Base-by-base conservation (phyloP, 1,284 basidiomycete species). In the Rhodofomes roseus region DNA sequence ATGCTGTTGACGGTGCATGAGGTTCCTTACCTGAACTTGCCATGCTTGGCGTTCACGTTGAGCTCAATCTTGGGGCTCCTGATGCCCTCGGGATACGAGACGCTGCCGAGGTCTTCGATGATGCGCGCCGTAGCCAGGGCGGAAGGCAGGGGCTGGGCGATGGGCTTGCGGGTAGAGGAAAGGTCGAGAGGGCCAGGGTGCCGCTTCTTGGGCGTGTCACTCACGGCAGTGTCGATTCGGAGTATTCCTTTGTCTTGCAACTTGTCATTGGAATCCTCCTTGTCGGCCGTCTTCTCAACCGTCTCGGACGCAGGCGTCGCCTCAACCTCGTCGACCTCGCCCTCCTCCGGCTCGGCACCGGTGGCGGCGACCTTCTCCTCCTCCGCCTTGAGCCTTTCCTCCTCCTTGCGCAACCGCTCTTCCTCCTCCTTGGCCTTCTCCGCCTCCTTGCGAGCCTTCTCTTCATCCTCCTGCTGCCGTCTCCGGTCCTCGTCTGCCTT, bases 71-170 rank as follows among this genome's bases (percentile, higher is more conserved):
- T 85, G 3, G 96, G 96, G 63, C 95, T 93, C 73, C 83, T 82
- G 72, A 96, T 84, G 50, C 90, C 86, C 60, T 87, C 86, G 4
- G 96, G 96, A 71, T 99, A 99, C 23, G 82, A 76, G 52, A 98
- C 83, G 58, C 83, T 79, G 44, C 79, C 81, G 55, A 99, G 81
- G 74, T 96, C 89, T 60, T 94, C 89, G 65, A 99, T 97, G 60
- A 85, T 81, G 50, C 86, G 83, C 36, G 93, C 93, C 31, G 87
- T 86, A 37, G 85, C 81, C 40, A 92, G 80, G 8, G 90, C 88
- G 43, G 88, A 89, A 18, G 83, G 83, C 31, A 84, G 80, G 44
- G 86, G 76, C 22, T 72, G 76, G 41, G 78, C 69, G 54, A 81
- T 73, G 57, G 70, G 66, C 48, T 75, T 82, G 56, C 73, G 71